Conservation (phyloP, 768 basidiomycete species). For the Mycena filopes region DNA sequence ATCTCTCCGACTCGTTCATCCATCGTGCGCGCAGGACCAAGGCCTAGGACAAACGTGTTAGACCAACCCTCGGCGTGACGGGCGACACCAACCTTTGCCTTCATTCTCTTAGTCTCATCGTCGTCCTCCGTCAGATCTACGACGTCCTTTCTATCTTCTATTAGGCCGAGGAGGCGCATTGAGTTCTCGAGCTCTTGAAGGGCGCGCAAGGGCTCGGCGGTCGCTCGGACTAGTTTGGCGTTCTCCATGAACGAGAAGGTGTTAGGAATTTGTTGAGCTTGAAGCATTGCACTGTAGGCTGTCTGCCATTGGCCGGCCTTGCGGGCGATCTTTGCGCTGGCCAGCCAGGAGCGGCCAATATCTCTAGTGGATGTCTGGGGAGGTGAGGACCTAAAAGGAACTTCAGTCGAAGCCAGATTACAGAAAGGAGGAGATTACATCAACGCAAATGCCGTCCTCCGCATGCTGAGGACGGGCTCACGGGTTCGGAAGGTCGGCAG, state of each 20-base stretch:
- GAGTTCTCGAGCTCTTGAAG: slow-evolving; percentile 87
- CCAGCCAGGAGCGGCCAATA: slow-evolving; percentile 89
- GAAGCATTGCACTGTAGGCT: slow-evolving; percentile 94
- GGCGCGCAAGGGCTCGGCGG: slow-evolving; percentile 85
- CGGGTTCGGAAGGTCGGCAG: slow-evolving; percentile 89
- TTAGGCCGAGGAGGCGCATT: slow-evolving; percentile 64
- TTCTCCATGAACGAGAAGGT: slow-evolving; percentile 90
- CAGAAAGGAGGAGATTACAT: slow-evolving; percentile 55
- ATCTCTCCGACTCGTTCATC: slow-evolving; percentile 92
- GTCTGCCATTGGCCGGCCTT: slow-evolving; percentile 97
- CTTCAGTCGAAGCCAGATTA: slow-evolving; percentile 20
- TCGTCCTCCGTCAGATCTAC: slow-evolving; percentile 71
- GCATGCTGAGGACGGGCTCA: slow-evolving; percentile 90
- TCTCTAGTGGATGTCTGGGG: slow-evolving; percentile 59
- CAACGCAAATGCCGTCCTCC: slow-evolving; percentile 83
- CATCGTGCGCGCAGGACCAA: slow-evolving; percentile 87
- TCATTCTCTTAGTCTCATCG: slow-evolving; percentile 60
- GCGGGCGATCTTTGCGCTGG: slow-evolving; percentile 94
- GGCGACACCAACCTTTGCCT: slow-evolving; percentile 70
- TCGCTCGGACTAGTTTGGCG: slow-evolving; percentile 84
- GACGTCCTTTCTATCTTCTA: slow-evolving; percentile 52
- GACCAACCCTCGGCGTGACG: background rate
- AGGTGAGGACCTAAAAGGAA: slow-evolving; percentile 40
- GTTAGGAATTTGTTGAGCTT: slow-evolving; percentile 78
- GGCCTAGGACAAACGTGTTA: slow-evolving; percentile 57